Conservation (phyloP, 305 asterid species). For the Ilex paraguariensis region DNA sequence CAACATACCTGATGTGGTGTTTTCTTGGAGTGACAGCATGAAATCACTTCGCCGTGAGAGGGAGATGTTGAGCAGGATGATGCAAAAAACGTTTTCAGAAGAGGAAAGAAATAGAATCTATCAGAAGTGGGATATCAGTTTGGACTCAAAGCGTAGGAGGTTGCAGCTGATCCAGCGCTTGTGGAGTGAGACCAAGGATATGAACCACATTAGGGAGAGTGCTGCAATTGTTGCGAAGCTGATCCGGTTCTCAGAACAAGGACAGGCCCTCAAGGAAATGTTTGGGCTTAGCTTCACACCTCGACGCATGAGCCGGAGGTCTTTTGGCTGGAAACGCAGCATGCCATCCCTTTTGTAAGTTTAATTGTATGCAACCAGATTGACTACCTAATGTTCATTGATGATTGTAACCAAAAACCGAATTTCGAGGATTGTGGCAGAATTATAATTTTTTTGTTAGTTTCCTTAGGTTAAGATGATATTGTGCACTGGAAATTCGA, state of each 20-base stretch:
- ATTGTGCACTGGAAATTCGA: no score
- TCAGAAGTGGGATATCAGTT: conserved; percentile 68
- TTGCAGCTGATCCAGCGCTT: conserved; percentile 54
- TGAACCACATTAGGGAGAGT: conserved; percentile 49
- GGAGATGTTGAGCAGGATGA: conserved; percentile 63
- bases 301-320: conserved; percentile 48
- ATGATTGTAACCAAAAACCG: no score
- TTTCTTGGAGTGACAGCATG: conserved; percentile 45
- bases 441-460: no score
- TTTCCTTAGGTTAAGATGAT: no score
- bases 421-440: no score
- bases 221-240: conserved; percentile 81
- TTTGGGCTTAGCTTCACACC: conserved; percentile 97
- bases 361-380: background rate
- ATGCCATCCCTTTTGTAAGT: conserved; percentile 51
- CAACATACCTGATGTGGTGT: background rate
- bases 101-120: conserved; percentile 56
- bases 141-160: conserved; percentile 67
- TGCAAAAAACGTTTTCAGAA: conserved; percentile 50
- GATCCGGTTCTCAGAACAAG: conserved; percentile 69
- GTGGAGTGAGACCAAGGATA: conserved; percentile 47
- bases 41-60: conserved; percentile 76
- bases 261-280: conserved; percentile 80
- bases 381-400: no score
- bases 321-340: conserved; percentile 82